Evolutionary conservation across 305 asterid genomes (phyloP).

Genomic region (Solanum hybrid): DNA sequence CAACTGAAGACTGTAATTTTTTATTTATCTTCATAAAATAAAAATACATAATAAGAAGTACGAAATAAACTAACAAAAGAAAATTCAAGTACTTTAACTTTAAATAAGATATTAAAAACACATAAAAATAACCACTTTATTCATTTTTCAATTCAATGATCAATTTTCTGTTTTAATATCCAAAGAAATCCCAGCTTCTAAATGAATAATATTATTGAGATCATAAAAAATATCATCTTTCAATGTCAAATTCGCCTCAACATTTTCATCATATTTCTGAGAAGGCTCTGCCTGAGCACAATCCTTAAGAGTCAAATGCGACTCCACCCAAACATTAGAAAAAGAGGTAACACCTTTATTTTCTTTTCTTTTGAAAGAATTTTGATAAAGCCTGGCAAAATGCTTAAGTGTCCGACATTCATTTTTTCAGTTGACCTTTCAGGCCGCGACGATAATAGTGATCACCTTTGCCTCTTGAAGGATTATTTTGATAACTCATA

Average conservation of each 20-base stretch:
- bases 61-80: not conserved
- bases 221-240: not conserved
- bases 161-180: too few species aligned
- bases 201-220: not conserved
- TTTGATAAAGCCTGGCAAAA: too few species aligned
- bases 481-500: not conserved
- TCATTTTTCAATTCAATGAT: not conserved
- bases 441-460: not conserved
- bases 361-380: too few species aligned
- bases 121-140: too few species aligned
- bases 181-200: not conserved
- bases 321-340: not conserved
- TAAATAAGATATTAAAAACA: too few species aligned
- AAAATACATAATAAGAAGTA: not conserved
- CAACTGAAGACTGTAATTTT: not conserved
- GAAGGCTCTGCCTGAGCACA: not conserved
- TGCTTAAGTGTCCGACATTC: not conserved
- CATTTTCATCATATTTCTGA: too few species aligned
- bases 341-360: not conserved
- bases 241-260: not conserved
- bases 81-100: too few species aligned
- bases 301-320: not conserved
- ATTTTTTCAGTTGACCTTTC: too few species aligned
- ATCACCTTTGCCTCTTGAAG: not conserved
- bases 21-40: not conserved